Evolutionary conservation across 73 alveolate species (phyloP).

Genomic region (Blepharisma japonicum): DNA sequence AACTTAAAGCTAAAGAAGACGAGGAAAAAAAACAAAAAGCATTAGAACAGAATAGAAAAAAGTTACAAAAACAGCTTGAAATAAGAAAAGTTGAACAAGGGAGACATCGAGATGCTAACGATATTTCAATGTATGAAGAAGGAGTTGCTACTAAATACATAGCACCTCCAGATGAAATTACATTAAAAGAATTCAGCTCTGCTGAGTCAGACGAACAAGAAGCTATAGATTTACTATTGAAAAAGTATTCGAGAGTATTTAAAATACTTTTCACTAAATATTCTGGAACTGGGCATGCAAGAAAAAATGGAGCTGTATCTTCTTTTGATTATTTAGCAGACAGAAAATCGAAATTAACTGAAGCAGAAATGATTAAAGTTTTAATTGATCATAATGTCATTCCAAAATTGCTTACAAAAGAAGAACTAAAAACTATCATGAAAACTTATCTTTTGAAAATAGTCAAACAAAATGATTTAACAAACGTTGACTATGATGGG

Average conservation of each 20-base stretch:
- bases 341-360: constrained; percentile 40
- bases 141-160: constrained; percentile 17
- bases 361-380: constrained; percentile 58
- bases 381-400: constrained; percentile 59
- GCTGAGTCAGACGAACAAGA: constrained; percentile 59
- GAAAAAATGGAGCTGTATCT: constrained; percentile 31
- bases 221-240: constrained; percentile 44
- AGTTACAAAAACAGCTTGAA: constrained; percentile 27
- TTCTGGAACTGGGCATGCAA: constrained; percentile 47
- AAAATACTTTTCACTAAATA: constrained; percentile 51
- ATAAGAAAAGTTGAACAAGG: constrained; percentile 34
- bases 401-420: constrained; percentile 41
- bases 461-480: constrained; percentile 35
- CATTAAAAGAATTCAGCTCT: constrained; percentile 38
- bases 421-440: constrained; percentile 24
- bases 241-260: constrained; percentile 44
- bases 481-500: constrained; percentile 45
- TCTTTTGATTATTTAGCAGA: constrained; percentile 46
- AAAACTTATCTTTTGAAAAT: constrained; percentile 36
- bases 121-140: constrained; percentile 28
- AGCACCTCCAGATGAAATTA: constrained; percentile 28
- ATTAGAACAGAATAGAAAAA: background rate
- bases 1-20: constrained; percentile 14
- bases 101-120: constrained; percentile 25
- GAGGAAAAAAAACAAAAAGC: constrained; percentile 17